Conservation (phyloP, 1,284 basidiomycete genomes). For the Malassezia obtusa region DNA sequence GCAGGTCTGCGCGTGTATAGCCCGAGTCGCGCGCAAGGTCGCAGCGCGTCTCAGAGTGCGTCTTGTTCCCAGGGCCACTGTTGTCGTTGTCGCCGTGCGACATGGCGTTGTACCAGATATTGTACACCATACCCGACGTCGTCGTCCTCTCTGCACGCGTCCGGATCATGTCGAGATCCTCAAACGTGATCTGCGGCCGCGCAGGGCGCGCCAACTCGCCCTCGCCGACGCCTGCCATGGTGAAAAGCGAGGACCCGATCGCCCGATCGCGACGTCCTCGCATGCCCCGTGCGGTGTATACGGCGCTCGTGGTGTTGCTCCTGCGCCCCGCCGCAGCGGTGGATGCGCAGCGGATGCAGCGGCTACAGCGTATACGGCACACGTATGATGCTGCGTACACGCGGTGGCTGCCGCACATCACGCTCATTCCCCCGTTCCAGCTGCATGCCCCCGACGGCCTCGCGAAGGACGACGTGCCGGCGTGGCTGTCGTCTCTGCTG, state of each 20-base stretch:
- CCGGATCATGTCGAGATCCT: constrained; percentile 37
- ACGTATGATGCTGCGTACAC: constrained; percentile 12
- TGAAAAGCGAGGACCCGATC: neutral
- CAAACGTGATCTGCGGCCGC: constrained; percentile 35
- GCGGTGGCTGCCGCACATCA: constrained; percentile 17
- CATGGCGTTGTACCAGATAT: constrained; percentile 99
- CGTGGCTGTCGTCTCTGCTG: neutral
- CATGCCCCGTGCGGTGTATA: constrained; percentile 1
- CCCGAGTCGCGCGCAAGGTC: constrained; percentile 79
- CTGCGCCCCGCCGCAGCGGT: constrained; percentile 4
- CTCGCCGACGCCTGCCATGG: neutral
- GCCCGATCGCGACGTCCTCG: neutral
- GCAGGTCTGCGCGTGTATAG: constrained; percentile 56
- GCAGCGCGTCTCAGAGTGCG: constrained; percentile 80
- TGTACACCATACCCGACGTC: constrained; percentile 49
- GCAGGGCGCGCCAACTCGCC: constrained; percentile 30
- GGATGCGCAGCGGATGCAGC: constrained; percentile 1
- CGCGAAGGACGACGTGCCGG: neutral
- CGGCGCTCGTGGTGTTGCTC: constrained; percentile 11
- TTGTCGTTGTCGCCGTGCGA: constrained; percentile 55
- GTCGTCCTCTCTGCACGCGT: constrained; percentile 27
- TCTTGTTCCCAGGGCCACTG: constrained; percentile 56
- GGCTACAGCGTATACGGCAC: constrained; percentile 8
- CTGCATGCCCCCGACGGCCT: neutral
- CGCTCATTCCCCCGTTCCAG: constrained; percentile 12